A percentile compares a stretch with the other conserved stretches of the same genome.
Evolutionary conservation across 805 yeast species (phyloP).

Genomic region (Grigorovia humatica): DNA sequence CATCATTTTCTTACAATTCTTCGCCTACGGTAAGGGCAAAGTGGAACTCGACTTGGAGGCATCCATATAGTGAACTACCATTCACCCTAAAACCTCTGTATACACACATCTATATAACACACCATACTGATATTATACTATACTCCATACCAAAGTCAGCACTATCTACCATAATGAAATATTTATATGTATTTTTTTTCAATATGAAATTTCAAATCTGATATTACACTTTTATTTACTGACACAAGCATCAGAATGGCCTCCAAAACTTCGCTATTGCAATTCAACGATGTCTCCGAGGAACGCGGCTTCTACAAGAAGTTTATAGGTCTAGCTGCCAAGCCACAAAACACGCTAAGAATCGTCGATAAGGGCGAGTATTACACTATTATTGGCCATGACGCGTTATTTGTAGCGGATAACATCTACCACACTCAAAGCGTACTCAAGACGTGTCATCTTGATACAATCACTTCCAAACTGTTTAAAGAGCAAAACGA

Average conservation of each 20-base stretch:
- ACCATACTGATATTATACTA: background rate
- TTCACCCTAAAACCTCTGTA: background rate
- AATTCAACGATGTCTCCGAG: slow-evolving; percentile 43
- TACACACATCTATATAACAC: background rate
- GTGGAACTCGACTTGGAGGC: background rate
- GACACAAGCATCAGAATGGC: slow-evolving; percentile 16
- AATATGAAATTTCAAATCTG: too few species aligned
- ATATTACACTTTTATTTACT: too few species aligned
- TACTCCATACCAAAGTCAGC: too few species aligned
- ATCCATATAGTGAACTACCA: background rate
- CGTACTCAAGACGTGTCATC: slow-evolving; percentile 49
- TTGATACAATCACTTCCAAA: slow-evolving; percentile 29
- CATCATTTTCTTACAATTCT: slow-evolving; percentile 76
- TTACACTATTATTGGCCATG: slow-evolving; percentile 62
- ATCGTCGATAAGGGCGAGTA: slow-evolving; percentile 78
- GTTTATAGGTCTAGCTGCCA: slow-evolving; percentile 40
- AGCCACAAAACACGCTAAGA: slow-evolving; percentile 45
- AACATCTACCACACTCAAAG: slow-evolving; percentile 73
- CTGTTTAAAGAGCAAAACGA: slow-evolving; percentile 21
- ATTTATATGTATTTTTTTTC: background rate
- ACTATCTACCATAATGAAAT: too few species aligned
- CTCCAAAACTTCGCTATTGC: slow-evolving; percentile 43
- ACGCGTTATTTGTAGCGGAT: slow-evolving; percentile 78
- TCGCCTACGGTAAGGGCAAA: slow-evolving; percentile 41
- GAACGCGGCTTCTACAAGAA: slow-evolving; percentile 40